Conservation (phyloP, 495 filamentous ascomycete species). For the Cetradonia linearis region DNA sequence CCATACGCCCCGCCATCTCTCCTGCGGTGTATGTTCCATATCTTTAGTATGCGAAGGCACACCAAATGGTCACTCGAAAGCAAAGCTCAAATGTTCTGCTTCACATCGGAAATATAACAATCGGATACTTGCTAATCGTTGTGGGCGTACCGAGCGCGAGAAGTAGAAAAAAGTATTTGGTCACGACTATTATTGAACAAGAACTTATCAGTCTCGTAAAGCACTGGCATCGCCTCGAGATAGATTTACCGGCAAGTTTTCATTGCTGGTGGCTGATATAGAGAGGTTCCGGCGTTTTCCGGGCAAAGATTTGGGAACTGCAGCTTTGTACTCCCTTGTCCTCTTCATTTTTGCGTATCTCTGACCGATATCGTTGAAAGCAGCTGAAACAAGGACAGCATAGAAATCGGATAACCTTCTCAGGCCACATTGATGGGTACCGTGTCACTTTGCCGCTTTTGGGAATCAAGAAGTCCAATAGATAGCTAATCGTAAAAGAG, state of each 20-base stretch:
- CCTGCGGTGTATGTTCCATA: background rate
- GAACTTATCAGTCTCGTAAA: background rate
- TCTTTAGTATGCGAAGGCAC: background rate
- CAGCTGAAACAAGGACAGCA: too few relatives aligned
- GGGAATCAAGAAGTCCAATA: too few relatives aligned
- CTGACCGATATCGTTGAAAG: too few relatives aligned
- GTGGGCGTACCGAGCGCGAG: background rate
- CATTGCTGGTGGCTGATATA: background rate
- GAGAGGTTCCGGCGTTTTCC: background rate
- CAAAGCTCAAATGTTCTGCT: background rate
- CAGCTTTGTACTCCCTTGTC: background rate
- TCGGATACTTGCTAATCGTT: background rate
- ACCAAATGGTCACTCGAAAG: too few relatives aligned
- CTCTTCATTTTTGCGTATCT: too few relatives aligned
- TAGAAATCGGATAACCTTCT: too few relatives aligned
- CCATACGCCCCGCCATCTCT: background rate
- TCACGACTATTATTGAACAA: background rate
- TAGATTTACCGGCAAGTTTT: background rate
- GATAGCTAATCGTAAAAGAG: too few relatives aligned
- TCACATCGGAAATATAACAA: background rate
- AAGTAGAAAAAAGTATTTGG: background rate
- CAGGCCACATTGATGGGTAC: too few relatives aligned
- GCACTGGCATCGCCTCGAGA: background rate
- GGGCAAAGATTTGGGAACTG: background rate
- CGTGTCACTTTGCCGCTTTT: too few relatives aligned